Conservation (phyloP, 768 basidiomycete species). For the Amanita jacksonii region DNA sequence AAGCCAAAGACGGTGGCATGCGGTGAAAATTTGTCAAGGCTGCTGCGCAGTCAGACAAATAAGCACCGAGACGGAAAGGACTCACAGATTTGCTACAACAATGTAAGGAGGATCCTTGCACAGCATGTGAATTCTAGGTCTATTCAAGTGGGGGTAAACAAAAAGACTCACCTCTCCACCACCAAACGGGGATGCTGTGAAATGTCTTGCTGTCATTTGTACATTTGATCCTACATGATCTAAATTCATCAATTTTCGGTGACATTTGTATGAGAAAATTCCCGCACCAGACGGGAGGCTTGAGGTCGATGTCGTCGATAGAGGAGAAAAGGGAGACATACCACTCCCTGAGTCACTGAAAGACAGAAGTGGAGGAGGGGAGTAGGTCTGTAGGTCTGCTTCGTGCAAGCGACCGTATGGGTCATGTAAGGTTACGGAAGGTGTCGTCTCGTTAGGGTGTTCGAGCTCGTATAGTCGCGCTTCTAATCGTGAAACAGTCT, state of each 20-base stretch:
- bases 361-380: conserved; percentile 24
- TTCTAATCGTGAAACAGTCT: conserved; percentile 45
- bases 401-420: conserved; percentile 33
- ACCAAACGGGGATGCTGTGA: conserved; percentile 27
- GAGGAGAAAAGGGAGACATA: conserved; percentile 35
- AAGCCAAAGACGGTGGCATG: conserved; percentile 54
- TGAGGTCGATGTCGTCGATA: conserved; percentile 34
- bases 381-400: conserved; percentile 22
- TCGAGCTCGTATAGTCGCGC: conserved; percentile 49
- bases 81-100: conserved; percentile 30
- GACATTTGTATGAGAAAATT: background rate
- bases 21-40: conserved; percentile 49
- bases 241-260: conserved; percentile 19
- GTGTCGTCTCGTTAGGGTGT: conserved; percentile 35
- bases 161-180: conserved; percentile 27
- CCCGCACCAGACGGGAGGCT: conserved; percentile 39
- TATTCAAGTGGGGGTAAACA: background rate
- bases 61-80: conserved; percentile 5
- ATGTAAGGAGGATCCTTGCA: conserved; percentile 30
- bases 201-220: conserved; percentile 27
- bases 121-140: conserved; percentile 8
- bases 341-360: conserved; percentile 22
- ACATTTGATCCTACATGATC: conserved; percentile 36
- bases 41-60: conserved; percentile 17
- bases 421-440: conserved; percentile 40